These are phyloP conservation scores for Tripterygium wilfordii DNA, from an alignment of 177 flowering plant species.

Conservation along the genomic window DNA sequence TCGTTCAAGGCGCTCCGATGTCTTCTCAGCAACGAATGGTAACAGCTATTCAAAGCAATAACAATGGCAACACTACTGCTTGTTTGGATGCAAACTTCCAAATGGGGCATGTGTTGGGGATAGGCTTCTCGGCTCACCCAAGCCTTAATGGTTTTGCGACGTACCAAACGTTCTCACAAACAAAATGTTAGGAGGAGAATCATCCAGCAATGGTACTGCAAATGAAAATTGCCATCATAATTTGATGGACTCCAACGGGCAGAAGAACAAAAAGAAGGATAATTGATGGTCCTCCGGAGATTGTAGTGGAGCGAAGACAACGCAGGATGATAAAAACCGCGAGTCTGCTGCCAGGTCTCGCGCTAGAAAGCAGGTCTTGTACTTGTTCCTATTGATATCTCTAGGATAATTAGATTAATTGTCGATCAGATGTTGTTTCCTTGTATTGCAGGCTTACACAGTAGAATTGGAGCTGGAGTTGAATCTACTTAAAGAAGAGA, in stretches of 20 bases:
- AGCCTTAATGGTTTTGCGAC: background rate
- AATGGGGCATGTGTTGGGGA: constrained; percentile 4
- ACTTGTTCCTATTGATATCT: background rate
- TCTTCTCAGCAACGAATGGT: background rate
- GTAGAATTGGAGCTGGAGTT: constrained; percentile 38
- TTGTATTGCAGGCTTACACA: constrained; percentile 32
- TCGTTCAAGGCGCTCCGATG: constrained; percentile 18
- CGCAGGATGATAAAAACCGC: constrained; percentile 43
- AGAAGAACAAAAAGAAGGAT: constrained; percentile 12
- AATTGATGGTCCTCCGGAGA: constrained; percentile 25
- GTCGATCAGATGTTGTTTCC: background rate
- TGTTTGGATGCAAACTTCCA: constrained; percentile 8
- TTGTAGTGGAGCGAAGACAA: constrained; percentile 31
- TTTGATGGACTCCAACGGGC: constrained; percentile 1
- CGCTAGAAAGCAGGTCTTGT: constrained; percentile 36
- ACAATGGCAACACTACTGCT: background rate
- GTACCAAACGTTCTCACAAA: constrained; percentile 6
- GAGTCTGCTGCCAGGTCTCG: constrained; percentile 46
- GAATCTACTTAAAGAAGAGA: constrained; percentile 32
- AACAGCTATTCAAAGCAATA: constrained; percentile 5
- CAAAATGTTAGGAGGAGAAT: constrained; percentile 6
- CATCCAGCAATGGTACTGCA: constrained; percentile 2
- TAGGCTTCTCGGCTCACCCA: constrained; percentile 1
- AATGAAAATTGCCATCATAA: constrained; percentile 4
- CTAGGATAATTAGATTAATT: no score